phyloP scores from a whole-genome alignment of 2,329 filamentous ascomycete species.

The Tetracladium maxilliforme region DNA sequence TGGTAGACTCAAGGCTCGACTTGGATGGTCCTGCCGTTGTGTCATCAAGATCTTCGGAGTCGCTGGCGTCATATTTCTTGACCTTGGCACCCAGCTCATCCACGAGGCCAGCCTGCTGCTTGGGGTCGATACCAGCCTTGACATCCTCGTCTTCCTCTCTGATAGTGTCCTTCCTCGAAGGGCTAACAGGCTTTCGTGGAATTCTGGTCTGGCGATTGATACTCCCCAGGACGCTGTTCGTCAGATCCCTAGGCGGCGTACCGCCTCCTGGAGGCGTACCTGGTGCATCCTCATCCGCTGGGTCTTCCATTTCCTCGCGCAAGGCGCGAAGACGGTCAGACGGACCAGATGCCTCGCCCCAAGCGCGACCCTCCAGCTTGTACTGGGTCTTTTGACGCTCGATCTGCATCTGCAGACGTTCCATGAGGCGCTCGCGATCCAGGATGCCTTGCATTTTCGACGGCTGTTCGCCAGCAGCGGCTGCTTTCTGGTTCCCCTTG shows the following conservation, averaged over 20 bases:
- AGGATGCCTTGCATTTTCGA: conserved; percentile 81
- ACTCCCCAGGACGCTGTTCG: conserved; percentile 59
- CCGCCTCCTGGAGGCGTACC: too few species aligned
- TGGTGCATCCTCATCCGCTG: conserved; percentile 34
- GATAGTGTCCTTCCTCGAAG: conserved; percentile 26
- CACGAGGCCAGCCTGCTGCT: conserved; percentile 54
- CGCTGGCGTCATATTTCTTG: conserved; percentile 43
- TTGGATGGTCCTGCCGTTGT: conserved; percentile 63
- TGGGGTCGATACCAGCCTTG: conserved; percentile 43
- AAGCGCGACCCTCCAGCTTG: conserved; percentile 87
- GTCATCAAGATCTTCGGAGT: conserved; percentile 37
- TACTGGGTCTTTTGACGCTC: conserved; percentile 96
- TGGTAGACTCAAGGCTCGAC: conserved; percentile 55
- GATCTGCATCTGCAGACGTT: conserved; percentile 84
- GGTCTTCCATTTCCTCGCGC: conserved; percentile 93
- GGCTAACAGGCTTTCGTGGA: conserved; percentile 35
- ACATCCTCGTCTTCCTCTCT: conserved; percentile 33
- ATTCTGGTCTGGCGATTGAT: conserved; percentile 47
- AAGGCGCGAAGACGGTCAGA: conserved; percentile 86
- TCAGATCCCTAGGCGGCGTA: conserved; percentile 48
- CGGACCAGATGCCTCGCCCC: conserved; percentile 69
- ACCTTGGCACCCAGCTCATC: conserved; percentile 64
- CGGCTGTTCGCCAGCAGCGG: conserved; percentile 48
- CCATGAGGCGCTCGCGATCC: conserved; percentile 84
- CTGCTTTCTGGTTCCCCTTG: conserved; percentile 36